Base-by-base conservation (phyloP, 1,284 basidiomycete species). In the Quambalaria eucalypti region DNA sequence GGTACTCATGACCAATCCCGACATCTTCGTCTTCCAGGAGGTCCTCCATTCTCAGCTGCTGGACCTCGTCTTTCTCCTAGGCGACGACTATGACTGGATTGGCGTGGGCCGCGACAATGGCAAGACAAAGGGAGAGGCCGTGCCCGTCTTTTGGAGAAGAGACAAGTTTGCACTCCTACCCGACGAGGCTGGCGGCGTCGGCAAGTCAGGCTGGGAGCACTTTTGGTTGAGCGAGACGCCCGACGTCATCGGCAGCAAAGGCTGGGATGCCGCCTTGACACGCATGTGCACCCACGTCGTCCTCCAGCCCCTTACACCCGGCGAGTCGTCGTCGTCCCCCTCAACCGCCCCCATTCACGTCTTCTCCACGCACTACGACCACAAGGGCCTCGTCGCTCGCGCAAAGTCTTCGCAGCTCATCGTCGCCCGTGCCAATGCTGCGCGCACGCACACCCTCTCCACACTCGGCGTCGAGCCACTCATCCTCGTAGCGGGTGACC, bases 201-300 rank as follows among this genome's bases (percentile, higher is more conserved):
- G 66, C 0, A n/a, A 30, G 25, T 46, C 52, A 1, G 66, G 66
- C 10, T 60, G 66, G 2, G 58, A 62, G 50, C 66, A 68, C 31
- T 68, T 68, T 44, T 68, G 66, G 66, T 57, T 68, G 7, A 55
- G 51, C 6, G 50, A 54, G 19, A 68, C 62, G 12, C 64, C 64
- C 2, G 29, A 53, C 4, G 9, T 30, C 2, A 48, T 57, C 1
- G 66, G 58, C 2, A 64, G 60, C 39, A 60, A 66, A 4, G 66
- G 66, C 0, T 68, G 66, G 66, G 66, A 68, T 53, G 64, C 66
- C 10, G 64, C 54, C 1, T 31, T 64, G 30, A 68, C 66, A 1
- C 12, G 66, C 2, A 68, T 68, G 66, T 68, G 66, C 29, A 68
- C 64, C 14, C 66, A 68, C 29, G 60, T 68, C 36, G 60, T 60